Evolutionary conservation across 805 yeast species (phyloP).

Genomic region (Wickerhamomyces xylosicus): DNA sequence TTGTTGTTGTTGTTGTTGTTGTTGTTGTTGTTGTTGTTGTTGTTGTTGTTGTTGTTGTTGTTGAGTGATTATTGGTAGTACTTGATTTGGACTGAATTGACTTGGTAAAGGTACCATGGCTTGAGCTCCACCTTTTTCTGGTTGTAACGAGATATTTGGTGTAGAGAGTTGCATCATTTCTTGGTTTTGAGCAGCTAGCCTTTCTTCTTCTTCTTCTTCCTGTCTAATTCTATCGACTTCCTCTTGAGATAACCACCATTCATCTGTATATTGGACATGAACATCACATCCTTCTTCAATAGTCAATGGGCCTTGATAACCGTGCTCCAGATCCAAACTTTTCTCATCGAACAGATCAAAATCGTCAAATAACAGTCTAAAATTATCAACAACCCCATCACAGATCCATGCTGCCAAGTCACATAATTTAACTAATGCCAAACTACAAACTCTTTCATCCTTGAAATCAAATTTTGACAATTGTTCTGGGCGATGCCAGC

Average conservation of each 20-base stretch:
- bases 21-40: no score
- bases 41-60: no score
- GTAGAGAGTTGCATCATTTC: no score
- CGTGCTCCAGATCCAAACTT: background rate
- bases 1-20: no score
- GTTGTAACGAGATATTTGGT: no score
- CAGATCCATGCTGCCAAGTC: background rate
- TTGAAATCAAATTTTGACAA: background rate
- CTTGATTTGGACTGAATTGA: no score
- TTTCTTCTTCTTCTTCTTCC: background rate
- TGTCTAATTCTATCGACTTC: background rate
- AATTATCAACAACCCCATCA: background rate
- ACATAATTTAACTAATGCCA: background rate
- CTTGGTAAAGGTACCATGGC: no score
- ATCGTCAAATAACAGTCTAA: background rate
- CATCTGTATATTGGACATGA: background rate
- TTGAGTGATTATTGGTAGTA: no score
- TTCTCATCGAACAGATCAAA: background rate
- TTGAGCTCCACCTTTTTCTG: no score
- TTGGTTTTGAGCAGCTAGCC: no score
- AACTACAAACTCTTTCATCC: background rate
- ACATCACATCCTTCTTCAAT: background rate
- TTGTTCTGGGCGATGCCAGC: background rate
- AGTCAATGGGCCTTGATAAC: background rate
- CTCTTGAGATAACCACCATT: background rate